Evolutionary conservation across 176 grass and related monocot species (phyloP), one percentile per base, ranked within the genome.

Genomic region (Zea luxurians): DNA sequence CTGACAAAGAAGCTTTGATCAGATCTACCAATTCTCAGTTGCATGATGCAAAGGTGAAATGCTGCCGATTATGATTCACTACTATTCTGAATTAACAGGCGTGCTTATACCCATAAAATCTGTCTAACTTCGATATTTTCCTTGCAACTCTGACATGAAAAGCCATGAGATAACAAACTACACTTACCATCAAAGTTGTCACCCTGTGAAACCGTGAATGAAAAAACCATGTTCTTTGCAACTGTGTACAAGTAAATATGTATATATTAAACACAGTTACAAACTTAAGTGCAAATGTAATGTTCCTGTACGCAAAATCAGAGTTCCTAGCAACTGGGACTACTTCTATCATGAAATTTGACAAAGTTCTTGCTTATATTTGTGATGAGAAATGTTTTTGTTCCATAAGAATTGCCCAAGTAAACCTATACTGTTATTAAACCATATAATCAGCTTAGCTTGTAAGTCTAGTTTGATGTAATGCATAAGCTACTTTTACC

Each of bases 1-100:
- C 61, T 58, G 92, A 99, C 79, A 99, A 99, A 83, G 96, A 96
- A 47, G 66, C 82, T 18, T 27, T 93, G 73, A 80, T 91, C 55
- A 92, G 89, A 60, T 93, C 86, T 12, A 80, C 43, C 4, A 88
- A 88, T 83, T 93, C 86, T 38, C 90, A 99, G 70, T 70, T 99
- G 76, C 84, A 91, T 15, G 89, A 81, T 66, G 78, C 88, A 10
- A 99, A 99, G 90, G 96, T 99, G 69, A 59, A 10, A 52, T 59
- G 7, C 52, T 52, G 34, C 18, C n/a, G 6, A 52, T 12, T 18
- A 3, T 62, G 37, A 27, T 72, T 71, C 13, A 2, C 45, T 36
- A 35, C 62, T 79, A 27, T 69, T 69, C 8, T 74, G 8, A 18
- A 17, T 66, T 46, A 34, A 0, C 62, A 35, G 61, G 38, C 53